These are phyloP conservation scores for Tulasnella calospora DNA, from an alignment of 768 basidiomycete genomes.

Conservation along the genomic window DNA sequence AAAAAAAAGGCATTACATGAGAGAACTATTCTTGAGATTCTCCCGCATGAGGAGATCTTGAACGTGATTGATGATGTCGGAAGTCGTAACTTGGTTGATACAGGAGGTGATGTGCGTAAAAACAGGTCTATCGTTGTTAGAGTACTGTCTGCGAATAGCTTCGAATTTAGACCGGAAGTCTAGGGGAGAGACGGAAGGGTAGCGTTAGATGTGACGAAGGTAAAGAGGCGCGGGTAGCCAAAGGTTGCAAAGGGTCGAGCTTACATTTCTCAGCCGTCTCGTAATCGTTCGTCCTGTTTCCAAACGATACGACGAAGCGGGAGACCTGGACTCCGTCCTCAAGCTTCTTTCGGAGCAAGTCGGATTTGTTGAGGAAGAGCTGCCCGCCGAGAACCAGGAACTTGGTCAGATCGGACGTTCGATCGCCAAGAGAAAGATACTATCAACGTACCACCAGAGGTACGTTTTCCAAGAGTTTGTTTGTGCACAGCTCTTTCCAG, in stretches of 20 bases:
- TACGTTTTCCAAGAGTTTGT: slow-evolving; percentile 66
- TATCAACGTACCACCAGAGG: slow-evolving; percentile 68
- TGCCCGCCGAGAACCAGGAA: slow-evolving; percentile 39
- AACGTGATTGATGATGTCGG: slow-evolving; percentile 17
- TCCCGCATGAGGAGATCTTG: slow-evolving; percentile 21
- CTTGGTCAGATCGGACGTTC: slow-evolving; percentile 58
- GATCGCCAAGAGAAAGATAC: slow-evolving; percentile 44
- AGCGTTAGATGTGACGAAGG: neutral
- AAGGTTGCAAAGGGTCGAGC: neutral
- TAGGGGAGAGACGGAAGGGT: neutral
- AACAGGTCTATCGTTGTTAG: neutral
- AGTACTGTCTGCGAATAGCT: slow-evolving; percentile 6
- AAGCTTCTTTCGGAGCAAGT: slow-evolving; percentile 55
- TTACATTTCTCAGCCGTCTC: slow-evolving; percentile 69
- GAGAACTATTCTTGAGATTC: slow-evolving; percentile 20
- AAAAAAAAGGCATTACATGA: slow-evolving; percentile 14
- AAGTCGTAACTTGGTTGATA: slow-evolving; percentile 14
- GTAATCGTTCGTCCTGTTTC: slow-evolving; percentile 72
- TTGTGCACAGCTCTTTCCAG: slow-evolving; percentile 68
- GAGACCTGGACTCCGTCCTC: slow-evolving; percentile 67
- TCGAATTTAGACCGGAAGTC: slow-evolving; percentile 25
- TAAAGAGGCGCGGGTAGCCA: neutral
- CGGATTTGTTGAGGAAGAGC: slow-evolving; percentile 20
- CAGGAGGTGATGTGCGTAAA: slow-evolving; percentile 22
- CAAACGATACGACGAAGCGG: slow-evolving; percentile 65